Conservation (phyloP, 73 alveolate species). For the Tetrahymena borealis region DNA sequence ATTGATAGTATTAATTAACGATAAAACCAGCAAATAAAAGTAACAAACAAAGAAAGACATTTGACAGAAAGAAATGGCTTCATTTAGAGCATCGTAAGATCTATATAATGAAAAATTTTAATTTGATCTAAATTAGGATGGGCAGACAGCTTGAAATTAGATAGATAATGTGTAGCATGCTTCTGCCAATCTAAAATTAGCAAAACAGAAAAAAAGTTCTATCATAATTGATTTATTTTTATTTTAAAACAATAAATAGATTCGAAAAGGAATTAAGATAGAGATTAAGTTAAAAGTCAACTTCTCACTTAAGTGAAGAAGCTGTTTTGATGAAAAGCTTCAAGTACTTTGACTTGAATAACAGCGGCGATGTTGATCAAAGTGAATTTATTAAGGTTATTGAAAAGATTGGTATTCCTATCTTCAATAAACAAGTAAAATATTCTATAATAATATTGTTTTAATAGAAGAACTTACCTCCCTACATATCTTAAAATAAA, state of each 20-base stretch:
- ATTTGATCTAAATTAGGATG: not conserved
- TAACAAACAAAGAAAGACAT: not conserved
- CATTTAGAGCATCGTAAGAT: constrained; percentile 2
- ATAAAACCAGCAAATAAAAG: not conserved
- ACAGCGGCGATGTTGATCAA: constrained; percentile 66
- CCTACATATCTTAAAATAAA: not conserved
- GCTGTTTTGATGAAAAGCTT: constrained; percentile 73
- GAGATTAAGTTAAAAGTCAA: constrained; percentile 69
- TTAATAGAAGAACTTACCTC: constrained; percentile 3
- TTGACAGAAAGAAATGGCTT: not conserved
- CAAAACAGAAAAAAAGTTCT: too few relatives aligned
- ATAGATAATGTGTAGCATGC: too few relatives aligned
- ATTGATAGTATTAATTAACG: not conserved
- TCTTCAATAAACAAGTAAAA: constrained; percentile 44
- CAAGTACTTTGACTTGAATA: constrained; percentile 87
- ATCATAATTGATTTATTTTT: too few relatives aligned
- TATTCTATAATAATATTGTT: not conserved
- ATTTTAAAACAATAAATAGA: not conserved
- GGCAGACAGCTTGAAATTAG: not conserved
- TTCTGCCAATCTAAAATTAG: too few relatives aligned
- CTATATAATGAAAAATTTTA: not conserved
- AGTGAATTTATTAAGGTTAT: constrained; percentile 77
- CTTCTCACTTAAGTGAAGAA: constrained; percentile 75
- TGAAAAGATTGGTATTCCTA: constrained; percentile 75
- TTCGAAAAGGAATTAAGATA: constrained; percentile 78